These are phyloP conservation scores for Fraxinus quadrangulata DNA, from an alignment of 257 asterid species.

Conservation along the genomic window DNA sequence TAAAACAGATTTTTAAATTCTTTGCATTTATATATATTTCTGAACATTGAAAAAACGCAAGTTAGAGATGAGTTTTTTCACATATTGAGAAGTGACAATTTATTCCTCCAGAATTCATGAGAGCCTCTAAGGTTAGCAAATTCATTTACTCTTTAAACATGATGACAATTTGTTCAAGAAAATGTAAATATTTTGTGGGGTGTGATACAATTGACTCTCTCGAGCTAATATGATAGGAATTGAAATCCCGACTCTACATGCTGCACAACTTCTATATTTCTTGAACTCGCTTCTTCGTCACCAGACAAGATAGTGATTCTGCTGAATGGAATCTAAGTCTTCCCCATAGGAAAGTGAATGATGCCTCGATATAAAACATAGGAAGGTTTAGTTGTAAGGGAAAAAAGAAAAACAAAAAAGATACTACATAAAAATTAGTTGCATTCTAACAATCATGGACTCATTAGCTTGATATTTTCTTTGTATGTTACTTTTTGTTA, in stretches of 20 bases:
- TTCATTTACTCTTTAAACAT: background rate
- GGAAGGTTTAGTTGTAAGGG: too few relatives aligned
- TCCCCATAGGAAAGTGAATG: background rate
- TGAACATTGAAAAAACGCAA: background rate
- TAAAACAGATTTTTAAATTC: conserved; percentile 42
- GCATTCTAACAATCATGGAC: conserved; percentile 5
- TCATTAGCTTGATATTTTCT: conserved; percentile 23
- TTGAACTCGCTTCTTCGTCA: too few relatives aligned
- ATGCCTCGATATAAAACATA: too few relatives aligned
- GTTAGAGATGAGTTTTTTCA: background rate
- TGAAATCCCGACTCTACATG: too few relatives aligned
- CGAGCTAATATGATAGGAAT: too few relatives aligned
- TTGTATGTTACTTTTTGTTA: background rate
- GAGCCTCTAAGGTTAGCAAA: background rate
- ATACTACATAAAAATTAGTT: too few relatives aligned
- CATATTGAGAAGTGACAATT: too few relatives aligned
- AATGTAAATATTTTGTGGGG: background rate
- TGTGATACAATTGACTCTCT: too few relatives aligned
- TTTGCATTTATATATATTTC: conserved; percentile 1
- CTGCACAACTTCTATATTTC: too few relatives aligned
- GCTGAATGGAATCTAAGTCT: conserved; percentile 1
- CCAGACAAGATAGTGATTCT: background rate
- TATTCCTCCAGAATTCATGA: background rate
- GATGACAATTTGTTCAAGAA: conserved; percentile 37
- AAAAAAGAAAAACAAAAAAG: too few relatives aligned